Base-by-base conservation (phyloP, 805 yeast species). In the Vanderwaltozyma yarrowii region DNA sequence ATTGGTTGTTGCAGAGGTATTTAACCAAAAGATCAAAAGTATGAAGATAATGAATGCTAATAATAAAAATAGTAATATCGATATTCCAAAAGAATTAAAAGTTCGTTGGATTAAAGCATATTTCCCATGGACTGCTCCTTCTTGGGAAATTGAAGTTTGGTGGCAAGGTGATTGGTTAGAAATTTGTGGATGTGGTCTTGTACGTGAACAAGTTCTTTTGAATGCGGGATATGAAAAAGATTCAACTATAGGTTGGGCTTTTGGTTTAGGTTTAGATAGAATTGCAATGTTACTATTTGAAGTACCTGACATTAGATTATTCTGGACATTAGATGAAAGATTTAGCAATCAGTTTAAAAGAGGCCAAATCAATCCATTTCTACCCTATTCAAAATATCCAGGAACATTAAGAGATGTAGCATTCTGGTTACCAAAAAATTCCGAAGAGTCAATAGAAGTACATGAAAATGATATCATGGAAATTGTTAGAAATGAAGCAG, bases 81-180 rank as follows among this genome's bases (percentile, higher is more conserved):
- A 78, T 48, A 41, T 45, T 13, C 52, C 49, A 12, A 40, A 32
- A 25, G 95, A 95, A 6, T 68, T 92, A 43, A 79, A 74, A 53
- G 83, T 88, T 15, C 71, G 97, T 49, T 92, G 98, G 98, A 81
- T 87, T 25, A 94, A 85, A 52, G 94, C 92, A 0, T 85, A 78
- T 52, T 92, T 92, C 66, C 98, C 98, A 3, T 92, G 97, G 96
- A 92, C 98, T 3, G 77, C 95, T 1, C 98, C 98, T 3, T 83
- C 95, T 31, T 92, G 95, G 94, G 96, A 92, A 54, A 86, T 94
- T 48, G 98, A 92, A 62, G 95, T 92, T 4, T 87, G 94, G 88
- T 92, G 97, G 96, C 84, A 87, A 56, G 94, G 92, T 37, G 94
- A 88, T 49, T 92, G 98, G 98, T 69, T 92, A 26, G 98, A 92